A percentile compares a stretch with the other conserved stretches of the same genome.
Evolutionary conservation across 140 eudicot genomes (phyloP).

Genomic region (Cichorium intybus): DNA sequence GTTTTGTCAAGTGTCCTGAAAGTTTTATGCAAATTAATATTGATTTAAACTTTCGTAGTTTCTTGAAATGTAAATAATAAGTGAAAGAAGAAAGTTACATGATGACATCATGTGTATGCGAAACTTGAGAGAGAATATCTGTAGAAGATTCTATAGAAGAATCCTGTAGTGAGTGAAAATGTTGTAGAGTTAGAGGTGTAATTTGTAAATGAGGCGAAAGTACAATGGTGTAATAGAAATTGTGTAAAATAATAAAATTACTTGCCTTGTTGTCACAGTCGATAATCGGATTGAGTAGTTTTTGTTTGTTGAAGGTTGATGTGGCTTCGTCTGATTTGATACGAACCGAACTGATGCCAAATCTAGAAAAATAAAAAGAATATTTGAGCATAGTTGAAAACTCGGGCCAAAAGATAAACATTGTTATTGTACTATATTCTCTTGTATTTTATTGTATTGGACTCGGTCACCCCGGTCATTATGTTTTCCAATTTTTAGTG

Average conservation of each 20-base stretch:
- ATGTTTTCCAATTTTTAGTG: too few relatives aligned
- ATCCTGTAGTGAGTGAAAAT: constrained; percentile 38
- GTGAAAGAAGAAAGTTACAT: constrained; percentile 39
- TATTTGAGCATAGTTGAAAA: too few relatives aligned
- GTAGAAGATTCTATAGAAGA: constrained; percentile 31
- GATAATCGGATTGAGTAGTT: constrained; percentile 23
- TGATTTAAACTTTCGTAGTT: background rate
- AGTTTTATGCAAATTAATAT: constrained; percentile 9
- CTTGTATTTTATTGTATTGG: too few relatives aligned
- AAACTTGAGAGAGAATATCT: constrained; percentile 58
- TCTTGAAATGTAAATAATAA: background rate
- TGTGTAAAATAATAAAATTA: background rate
- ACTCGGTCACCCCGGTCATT: too few relatives aligned
- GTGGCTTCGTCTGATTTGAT: constrained; percentile 19
- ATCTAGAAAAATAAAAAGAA: constrained; percentile 37
- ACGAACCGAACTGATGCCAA: constrained; percentile 36
- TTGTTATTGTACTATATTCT: too few relatives aligned
- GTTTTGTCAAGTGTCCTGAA: constrained; percentile 76
- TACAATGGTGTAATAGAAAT: background rate
- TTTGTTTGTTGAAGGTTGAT: constrained; percentile 23
- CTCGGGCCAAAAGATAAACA: too few relatives aligned
- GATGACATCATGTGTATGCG: constrained; percentile 64
- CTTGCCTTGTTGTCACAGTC: constrained; percentile 61
- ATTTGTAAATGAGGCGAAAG: background rate
- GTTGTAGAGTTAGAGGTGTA: background rate